These are phyloP conservation scores for Cardiospermum halicacabum DNA, from an alignment of 345 rosid species.

Conservation along the genomic window DNA sequence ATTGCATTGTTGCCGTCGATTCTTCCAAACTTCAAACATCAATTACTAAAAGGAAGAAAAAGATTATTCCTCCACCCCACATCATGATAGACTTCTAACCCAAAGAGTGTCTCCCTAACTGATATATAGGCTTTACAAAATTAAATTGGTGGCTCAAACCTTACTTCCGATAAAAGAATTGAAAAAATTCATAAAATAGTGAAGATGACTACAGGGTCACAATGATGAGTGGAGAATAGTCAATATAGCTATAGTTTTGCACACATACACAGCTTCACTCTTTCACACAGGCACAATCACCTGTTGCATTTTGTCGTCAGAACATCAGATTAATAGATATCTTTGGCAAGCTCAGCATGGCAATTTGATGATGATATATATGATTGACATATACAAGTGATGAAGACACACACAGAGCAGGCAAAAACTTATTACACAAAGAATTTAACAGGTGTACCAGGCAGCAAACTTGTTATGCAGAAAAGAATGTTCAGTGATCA, in stretches of 20 bases:
- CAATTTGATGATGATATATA: slow-evolving; percentile 10
- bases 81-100: background rate
- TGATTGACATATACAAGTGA: slow-evolving; percentile 25
- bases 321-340: background rate
- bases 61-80: slow-evolving; percentile 20
- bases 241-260: background rate
- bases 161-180: slow-evolving; percentile 1
- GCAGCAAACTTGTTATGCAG: slow-evolving; percentile 24
- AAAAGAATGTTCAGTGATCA: slow-evolving; percentile 34
- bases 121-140: slow-evolving; percentile 13
- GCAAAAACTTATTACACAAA: slow-evolving; percentile 8
- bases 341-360: slow-evolving; percentile 2
- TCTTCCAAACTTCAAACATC: slow-evolving; percentile 21
- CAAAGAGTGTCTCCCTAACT: slow-evolving; percentile 9
- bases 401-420: background rate
- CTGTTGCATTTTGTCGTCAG: background rate
- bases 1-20: slow-evolving; percentile 3
- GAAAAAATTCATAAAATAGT: slow-evolving; percentile 12
- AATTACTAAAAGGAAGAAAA: slow-evolving; percentile 11
- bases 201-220: slow-evolving; percentile 4
- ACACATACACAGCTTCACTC: background rate
- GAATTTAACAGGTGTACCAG: slow-evolving; percentile 19
- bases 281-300: slow-evolving; percentile 2
- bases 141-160: slow-evolving; percentile 6
- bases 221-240: background rate